A percentile compares a stretch with the other conserved stretches of the same genome.
These are phyloP conservation scores for Cyclanthera cordifolia DNA, from an alignment of 306 rosid genomes.

Conservation along the genomic window DNA sequence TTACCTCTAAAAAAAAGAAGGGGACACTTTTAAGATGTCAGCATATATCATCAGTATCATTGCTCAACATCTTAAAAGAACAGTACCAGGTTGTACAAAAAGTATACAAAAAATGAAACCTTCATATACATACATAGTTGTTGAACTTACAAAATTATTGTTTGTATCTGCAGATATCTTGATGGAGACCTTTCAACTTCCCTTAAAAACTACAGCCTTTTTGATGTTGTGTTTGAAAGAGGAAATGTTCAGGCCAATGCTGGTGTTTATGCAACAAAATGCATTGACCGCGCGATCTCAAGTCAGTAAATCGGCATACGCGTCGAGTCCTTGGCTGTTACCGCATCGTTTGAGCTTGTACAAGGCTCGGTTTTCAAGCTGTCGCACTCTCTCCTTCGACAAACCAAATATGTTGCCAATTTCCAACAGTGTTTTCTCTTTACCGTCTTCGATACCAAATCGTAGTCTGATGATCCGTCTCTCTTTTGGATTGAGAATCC, in stretches of 20 bases:
- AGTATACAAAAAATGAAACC: not conserved
- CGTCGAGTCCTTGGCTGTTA: slow-evolving; percentile 49
- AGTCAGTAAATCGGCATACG: slow-evolving; percentile 47
- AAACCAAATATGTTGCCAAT: slow-evolving; percentile 53
- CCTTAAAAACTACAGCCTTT: slow-evolving; percentile 3
- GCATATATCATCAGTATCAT: slow-evolving; percentile 6
- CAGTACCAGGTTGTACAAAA: slow-evolving; percentile 1
- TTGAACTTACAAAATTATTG: not conserved
- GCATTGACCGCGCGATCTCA: slow-evolving; percentile 22
- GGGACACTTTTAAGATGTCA: slow-evolving; percentile 4
- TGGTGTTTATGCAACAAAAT: slow-evolving; percentile 5
- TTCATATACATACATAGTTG: slow-evolving; percentile 7
- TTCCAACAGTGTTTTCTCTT: slow-evolving; percentile 42
- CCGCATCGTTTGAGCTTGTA: slow-evolving; percentile 57
- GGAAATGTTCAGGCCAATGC: slow-evolving; percentile 7
- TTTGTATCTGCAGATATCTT: not conserved
- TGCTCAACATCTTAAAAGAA: slow-evolving; percentile 9
- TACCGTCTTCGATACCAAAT: slow-evolving; percentile 66
- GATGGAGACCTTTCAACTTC: not conserved
- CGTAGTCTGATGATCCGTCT: slow-evolving; percentile 60
- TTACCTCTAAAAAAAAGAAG: no score
- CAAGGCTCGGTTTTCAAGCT: slow-evolving; percentile 37
- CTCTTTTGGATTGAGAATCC: slow-evolving; percentile 47
- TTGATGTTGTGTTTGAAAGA: not conserved
- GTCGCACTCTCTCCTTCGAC: slow-evolving; percentile 69